phyloP scores from a whole-genome alignment of 106 monocot genomes.

The Dioscorea zingiberensis region DNA sequence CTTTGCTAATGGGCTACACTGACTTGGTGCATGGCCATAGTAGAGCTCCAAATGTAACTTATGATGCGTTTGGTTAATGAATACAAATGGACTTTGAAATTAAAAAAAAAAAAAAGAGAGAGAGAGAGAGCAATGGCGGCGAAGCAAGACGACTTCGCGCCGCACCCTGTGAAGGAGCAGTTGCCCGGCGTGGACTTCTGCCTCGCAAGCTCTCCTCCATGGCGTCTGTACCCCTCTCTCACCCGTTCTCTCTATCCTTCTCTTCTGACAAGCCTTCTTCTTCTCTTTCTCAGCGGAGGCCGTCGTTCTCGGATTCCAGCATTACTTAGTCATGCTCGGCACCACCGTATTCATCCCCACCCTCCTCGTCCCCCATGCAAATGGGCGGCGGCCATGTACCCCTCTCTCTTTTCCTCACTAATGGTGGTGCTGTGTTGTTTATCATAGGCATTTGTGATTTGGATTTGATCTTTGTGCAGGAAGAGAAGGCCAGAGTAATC shows the following conservation, averaged over 20 bases:
- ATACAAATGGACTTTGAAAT: too few species aligned
- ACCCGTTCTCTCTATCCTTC: constrained; percentile 1
- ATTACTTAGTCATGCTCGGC: constrained; percentile 89
- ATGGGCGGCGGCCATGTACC: constrained; percentile 82
- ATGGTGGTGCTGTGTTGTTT: background rate
- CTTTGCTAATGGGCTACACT: too few species aligned
- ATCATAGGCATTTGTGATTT: background rate
- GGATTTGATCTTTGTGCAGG: constrained; percentile 30
- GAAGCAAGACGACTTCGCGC: constrained; percentile 48
- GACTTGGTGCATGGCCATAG: too few species aligned
- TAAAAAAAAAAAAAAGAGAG: too few species aligned
- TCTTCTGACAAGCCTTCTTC: background rate
- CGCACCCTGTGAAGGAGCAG: constrained; percentile 54
- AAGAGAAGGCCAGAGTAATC: constrained; percentile 80
- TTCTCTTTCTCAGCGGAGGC: constrained; percentile 41
- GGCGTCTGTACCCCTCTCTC: constrained; percentile 22
- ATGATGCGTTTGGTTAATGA: too few species aligned
- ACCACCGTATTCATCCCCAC: constrained; percentile 68
- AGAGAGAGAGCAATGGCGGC: constrained; percentile 7
- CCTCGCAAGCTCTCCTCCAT: constrained; percentile 72
- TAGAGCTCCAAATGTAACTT: too few species aligned
- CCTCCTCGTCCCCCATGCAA: constrained; percentile 64
- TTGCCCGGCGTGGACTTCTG: constrained; percentile 61
- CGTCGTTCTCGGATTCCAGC: constrained; percentile 80
- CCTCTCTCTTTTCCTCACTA: background rate